These are phyloP conservation scores for Medicago ruthenica DNA, from an alignment of 306 rosid species.

Conservation along the genomic window DNA sequence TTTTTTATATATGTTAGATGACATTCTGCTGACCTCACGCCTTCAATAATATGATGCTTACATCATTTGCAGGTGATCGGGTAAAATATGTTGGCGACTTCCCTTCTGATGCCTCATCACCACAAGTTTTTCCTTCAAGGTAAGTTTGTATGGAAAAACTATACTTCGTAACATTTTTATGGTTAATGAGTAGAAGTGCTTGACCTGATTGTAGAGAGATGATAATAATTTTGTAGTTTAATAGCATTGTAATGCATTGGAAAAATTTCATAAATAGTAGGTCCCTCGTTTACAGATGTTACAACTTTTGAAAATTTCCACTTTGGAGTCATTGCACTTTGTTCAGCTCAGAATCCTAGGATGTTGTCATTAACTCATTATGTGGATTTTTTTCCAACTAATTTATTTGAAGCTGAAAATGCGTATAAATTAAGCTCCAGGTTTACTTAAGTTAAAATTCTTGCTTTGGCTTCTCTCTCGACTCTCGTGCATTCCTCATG, in stretches of 20 bases:
- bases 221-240: slow-evolving; percentile 2
- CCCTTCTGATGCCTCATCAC: slow-evolving; percentile 53
- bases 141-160: slow-evolving; percentile 40
- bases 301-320: no score
- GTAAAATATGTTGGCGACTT: slow-evolving; percentile 80
- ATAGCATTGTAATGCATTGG: not conserved
- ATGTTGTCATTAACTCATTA: not conserved
- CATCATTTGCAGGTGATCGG: slow-evolving; percentile 76
- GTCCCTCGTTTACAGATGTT: not conserved
- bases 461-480: not conserved
- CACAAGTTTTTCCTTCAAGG: slow-evolving; percentile 68
- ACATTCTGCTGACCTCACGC: not conserved
- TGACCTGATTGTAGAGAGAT: slow-evolving; percentile 18
- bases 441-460: slow-evolving; percentile 3
- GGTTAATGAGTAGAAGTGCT: not conserved
- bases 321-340: not conserved
- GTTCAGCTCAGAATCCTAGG: slow-evolving; percentile 5
- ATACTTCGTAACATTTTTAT: not conserved
- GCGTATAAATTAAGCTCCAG: not conserved
- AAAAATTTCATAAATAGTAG: slow-evolving; percentile 19
- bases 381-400: not conserved
- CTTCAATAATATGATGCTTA: slow-evolving; percentile 24
- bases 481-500: slow-evolving; percentile 13
- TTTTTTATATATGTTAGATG: not conserved
- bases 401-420: slow-evolving; percentile 20